Base-by-base conservation (phyloP, 2,329 filamentous ascomycete species). In the Neopestalotiopsis sp. region DNA sequence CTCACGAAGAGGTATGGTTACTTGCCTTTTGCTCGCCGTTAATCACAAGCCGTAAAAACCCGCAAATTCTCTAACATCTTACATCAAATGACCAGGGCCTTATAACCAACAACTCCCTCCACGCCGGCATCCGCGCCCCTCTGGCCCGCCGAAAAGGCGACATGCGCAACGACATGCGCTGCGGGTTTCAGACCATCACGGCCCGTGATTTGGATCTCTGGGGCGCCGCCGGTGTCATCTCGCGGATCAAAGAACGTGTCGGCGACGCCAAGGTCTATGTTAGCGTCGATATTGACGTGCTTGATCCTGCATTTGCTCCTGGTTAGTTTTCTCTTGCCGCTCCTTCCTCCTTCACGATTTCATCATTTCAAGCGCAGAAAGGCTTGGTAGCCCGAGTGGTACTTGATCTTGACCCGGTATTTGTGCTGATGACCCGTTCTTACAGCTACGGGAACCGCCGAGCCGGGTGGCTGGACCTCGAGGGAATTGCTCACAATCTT, bases 391-490 rank as follows among this genome's bases (percentile, higher is more conserved):
- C 20, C 24, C n/a, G 53, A 28, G n/a, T 42, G 28, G 61, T 9
- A 20, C 5, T 32, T 42, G 30, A n/a, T 38, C 9, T 40, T 28
- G 13, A 1, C 24, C 65, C 17, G 7, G 28, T 53, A 53, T n/a
- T 9, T 7, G 5, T 38, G 6, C 34, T 30, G 34, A 17, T 49
- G 28, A 53, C 6, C 45, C 40, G 1, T 30, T 56, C 6, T 20
- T 5, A 49, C 67, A 61, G 92, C 90, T 2, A 94, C 92, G 0
- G 93, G 93, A 0, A 95, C 93, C 0, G 91, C 92, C 0, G 93
- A 95, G 79, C 90, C 92, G 0, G 93, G 93, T 65, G 93, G 93
- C 20, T 95, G 92, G 93, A 93, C 91, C 2, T 93, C 90, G 4
- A 85, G 93, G 45, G 93, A 95, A 79, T 82, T 96, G 69, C 91